Evolutionary conservation across 352 stramenopile species (phyloP).

Genomic region (Globisporangium alternatum): DNA sequence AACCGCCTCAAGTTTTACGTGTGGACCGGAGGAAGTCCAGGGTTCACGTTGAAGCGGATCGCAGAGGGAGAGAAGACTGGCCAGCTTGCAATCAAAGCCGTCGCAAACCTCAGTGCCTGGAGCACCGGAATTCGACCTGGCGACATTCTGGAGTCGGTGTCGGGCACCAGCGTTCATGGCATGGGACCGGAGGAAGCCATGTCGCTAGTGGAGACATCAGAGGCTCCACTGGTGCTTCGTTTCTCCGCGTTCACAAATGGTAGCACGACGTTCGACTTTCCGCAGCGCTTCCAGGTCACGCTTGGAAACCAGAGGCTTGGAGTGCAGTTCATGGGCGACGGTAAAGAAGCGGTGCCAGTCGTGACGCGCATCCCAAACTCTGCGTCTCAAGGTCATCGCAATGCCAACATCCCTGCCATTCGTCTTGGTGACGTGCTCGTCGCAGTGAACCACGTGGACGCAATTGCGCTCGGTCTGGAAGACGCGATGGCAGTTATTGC

Average conservation of each 20-base stretch:
- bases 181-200: conserved; percentile 36
- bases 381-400: not conserved
- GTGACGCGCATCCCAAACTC: conserved; percentile 30
- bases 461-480: conserved; percentile 37
- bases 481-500: conserved; percentile 36
- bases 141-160: conserved; percentile 55
- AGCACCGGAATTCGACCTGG: conserved; percentile 45
- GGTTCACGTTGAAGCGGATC: conserved; percentile 25
- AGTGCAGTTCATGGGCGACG: conserved; percentile 42
- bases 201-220: conserved; percentile 28
- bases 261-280: conserved; percentile 16
- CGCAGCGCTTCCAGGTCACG: conserved; percentile 37
- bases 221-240: conserved; percentile 35
- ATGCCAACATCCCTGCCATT: conserved; percentile 11
- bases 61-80: conserved; percentile 10
- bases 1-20: conserved; percentile 48
- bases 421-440: conserved; percentile 49
- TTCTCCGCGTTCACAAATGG: conserved; percentile 29
- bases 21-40: conserved; percentile 28
- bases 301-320: conserved; percentile 41
- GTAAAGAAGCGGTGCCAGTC: conserved; percentile 40
- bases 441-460: conserved; percentile 52
- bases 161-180: conserved; percentile 25
- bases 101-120: conserved; percentile 39
- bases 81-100: conserved; percentile 25